Base-by-base conservation (phyloP, 1,284 basidiomycete species). In the Polyporus tsugae region DNA sequence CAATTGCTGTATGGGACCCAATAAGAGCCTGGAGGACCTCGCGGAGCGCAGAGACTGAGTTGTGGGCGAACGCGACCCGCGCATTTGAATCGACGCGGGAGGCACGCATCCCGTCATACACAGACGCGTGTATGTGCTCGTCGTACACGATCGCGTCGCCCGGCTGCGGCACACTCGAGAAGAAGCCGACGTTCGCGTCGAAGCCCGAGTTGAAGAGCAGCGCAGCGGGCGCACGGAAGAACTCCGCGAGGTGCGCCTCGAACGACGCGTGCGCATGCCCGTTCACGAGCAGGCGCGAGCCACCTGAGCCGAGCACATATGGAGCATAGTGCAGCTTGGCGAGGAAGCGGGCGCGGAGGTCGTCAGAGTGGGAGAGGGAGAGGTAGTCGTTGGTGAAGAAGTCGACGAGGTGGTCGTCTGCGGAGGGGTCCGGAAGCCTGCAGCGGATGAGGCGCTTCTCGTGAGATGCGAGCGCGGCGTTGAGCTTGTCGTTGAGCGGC, bases 341-440 rank as follows among this genome's bases (percentile, higher is more conserved):
- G 57, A 96, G 83, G 74, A 95, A 91, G 13, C 80, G 80, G 0
- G 77, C 58, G 55, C 90, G 89, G 7, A 97, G 85, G 19, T 75
- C 72, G 0, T 83, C 71, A 0, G 91, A 93, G 4, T 83, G 81
- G 0, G 95, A 85, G 33, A 99, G 85, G 0, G 95, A 96, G 68
- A 99, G 91, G 80, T 98, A 99, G 82, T 98, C 97, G 81, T 98
- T 99, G 15, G 95, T 93, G 39, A 87, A 92, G 79, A 97, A 96
- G 78, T 97, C 95, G 69, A 87, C 81, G n/a, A 81, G 65, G 76
- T 75, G 41, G 79, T 76, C 67, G 80, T 81, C 77, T 25, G 80
- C 77, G 62, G 77, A 77, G 35, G 86, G 84, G 72, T 84, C 81
- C 19, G 90, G 89, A 4, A 92, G 84, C 39, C 85, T 81, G 49